phyloP scores from a whole-genome alignment of 169 alveolate species.

The Babesia ovis region DNA sequence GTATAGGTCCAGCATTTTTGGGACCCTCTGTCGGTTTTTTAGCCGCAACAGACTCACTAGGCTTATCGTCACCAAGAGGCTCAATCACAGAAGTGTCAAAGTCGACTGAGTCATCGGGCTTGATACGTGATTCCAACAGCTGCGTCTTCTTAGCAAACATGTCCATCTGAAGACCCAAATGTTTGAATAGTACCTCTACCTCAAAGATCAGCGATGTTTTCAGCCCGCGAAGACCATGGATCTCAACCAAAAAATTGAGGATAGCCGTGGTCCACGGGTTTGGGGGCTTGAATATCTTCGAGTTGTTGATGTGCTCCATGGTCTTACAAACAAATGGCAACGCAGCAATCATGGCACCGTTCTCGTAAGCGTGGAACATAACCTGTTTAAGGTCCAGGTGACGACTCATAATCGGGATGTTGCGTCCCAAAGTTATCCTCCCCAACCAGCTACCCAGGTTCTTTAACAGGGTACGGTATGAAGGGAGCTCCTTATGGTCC shows the following conservation, averaged over 20 bases:
- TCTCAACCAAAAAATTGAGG: slow-evolving; percentile 83
- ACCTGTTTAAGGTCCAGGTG: slow-evolving; percentile 85
- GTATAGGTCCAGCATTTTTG: neutral
- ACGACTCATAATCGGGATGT: slow-evolving; percentile 85
- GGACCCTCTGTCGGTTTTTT: neutral
- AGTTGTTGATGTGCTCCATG: slow-evolving; percentile 75
- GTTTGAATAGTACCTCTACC: slow-evolving; percentile 86
- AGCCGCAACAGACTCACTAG: neutral
- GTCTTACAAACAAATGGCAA: slow-evolving; percentile 87
- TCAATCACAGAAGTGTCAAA: slow-evolving; percentile 27
- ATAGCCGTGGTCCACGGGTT: slow-evolving; percentile 92
- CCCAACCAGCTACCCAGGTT: slow-evolving; percentile 91
- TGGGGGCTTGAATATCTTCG: slow-evolving; percentile 87
- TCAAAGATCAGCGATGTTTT: slow-evolving; percentile 87
- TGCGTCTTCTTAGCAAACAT: slow-evolving; percentile 43
- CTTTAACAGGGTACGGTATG: slow-evolving; percentile 85
- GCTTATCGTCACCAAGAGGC: neutral
- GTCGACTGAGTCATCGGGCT: slow-evolving; percentile 43
- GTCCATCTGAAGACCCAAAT: slow-evolving; percentile 72
- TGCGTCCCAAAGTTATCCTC: slow-evolving; percentile 82
- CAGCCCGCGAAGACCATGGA: slow-evolving; percentile 79
- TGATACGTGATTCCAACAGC: slow-evolving; percentile 9
- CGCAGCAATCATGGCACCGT: slow-evolving; percentile 82
- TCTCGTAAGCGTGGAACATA: slow-evolving; percentile 81
- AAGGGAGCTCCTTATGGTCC: slow-evolving; percentile 80